Evolutionary conservation across 768 basidiomycete genomes (phyloP), one percentile per base, ranked within the genome.

Genomic region (Tricholoma sp.): DNA sequence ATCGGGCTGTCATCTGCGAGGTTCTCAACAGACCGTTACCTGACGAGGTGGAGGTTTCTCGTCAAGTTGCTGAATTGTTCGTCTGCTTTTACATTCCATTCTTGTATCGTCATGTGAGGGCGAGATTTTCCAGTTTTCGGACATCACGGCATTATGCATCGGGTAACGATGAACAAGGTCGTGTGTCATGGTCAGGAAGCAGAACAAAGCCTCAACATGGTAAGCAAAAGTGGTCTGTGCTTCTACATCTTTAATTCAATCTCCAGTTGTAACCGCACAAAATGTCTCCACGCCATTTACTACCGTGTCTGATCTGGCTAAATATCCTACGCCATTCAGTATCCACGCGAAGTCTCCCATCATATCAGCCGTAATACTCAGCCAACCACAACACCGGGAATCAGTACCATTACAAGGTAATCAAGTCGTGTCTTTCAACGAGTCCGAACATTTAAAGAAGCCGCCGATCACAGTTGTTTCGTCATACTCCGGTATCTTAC

Each of bases 1-100:
- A 84, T 51, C 73, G 82, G 16, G 67, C 67, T 35, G 74, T 82
- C 8, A 74, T 87, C 16, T 79, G 83, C 5, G 69, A 65, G n/a
- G 79, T 93, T 18, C 67, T 91, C 1, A 70, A 72, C 34, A 69
- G 87, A 54, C 62, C 70, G 2, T 47, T 65, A 7, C 80, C 83
- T 8, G 67, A 74, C 43, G 77, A 81, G 49, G 67, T 61, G 8
- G 78, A 80, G 56, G 76, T 83, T 1, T 54, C 66, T 14, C 59
- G 66, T 35, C 69, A 71, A 58, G 64, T 84, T 10, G 65, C 71
- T 12, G 79, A 80, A 58, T 79, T 81, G 86, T 86, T 60, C 59
- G 84, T 74, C 24, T 2, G 11, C 11, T 18, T 32, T 29, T 22
- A 11, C 18, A 3, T n/a, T 19, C 41, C 56, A 39, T 32, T 37